Evolutionary conservation across 2,329 filamentous ascomycete species (phyloP), one percentile per base, ranked within the genome.

Genomic region (Daldinia sp.): DNA sequence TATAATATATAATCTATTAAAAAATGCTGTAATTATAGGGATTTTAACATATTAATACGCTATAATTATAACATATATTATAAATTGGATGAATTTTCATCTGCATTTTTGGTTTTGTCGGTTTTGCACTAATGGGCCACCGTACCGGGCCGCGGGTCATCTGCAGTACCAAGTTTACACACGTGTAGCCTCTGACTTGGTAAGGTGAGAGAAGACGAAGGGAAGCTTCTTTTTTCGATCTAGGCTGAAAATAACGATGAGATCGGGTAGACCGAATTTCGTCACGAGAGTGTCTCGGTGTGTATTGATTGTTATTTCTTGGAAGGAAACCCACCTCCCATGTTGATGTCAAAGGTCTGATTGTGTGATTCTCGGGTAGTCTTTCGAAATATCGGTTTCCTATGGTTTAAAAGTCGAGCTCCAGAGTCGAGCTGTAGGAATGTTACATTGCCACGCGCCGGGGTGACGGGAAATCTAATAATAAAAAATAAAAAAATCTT

Each of bases 211-310:
- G 2, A 19, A 41, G 11, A n/a, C n/a, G 3, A 15, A 19, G 21
- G 29, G 10, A 21, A 32, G 21, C 4, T 29, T 10, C 15, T 32
- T 11, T 19, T 58, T 47, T 32, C 11, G 27, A 35, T 17, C 8
- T 7, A 32, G 6, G n/a, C 32, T 21, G 25, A 7, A 25, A 71
- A 39, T 75, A 76, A 45, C 71, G 75, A 55, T 68, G 65, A 68
- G 66, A 73, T 50, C 54, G 45, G 50, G 7, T 23, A 66, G 53
- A 51, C 50, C 54, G 19, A 69, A 70, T 52, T 55, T 58, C 29
- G 65, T 64, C 51, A 67, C 58, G 19, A 52, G 55, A 27, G 32
- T 27, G 34, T 29, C 37, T 48, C 11, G 23, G 27, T 21, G 5
- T 32, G 25, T 6, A 30, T 27, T 56, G 8, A 48, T n/a, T 48